These are phyloP conservation scores for Aspergillus ostianus DNA, from an alignment of 495 filamentous ascomycete species.

Conservation along the genomic window DNA sequence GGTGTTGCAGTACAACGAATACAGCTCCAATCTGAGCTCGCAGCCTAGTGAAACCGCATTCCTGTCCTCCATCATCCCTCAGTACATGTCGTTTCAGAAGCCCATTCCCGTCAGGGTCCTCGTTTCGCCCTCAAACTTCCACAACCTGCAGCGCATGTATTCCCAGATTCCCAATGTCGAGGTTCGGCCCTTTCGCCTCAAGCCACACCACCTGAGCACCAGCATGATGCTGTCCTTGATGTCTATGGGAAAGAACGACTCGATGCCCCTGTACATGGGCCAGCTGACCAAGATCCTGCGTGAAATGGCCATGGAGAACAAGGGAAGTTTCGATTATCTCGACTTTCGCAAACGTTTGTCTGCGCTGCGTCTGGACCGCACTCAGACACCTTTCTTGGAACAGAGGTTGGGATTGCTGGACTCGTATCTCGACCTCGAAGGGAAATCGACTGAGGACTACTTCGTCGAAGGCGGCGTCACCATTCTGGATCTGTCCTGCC, in stretches of 20 bases:
- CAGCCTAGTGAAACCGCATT: constrained; percentile 65
- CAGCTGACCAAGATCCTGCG: constrained; percentile 51
- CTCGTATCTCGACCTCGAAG: constrained; percentile 36
- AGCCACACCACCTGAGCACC: constrained; percentile 57
- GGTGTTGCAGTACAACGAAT: constrained; percentile 66
- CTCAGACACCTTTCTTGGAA: constrained; percentile 33
- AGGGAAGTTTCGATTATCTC: constrained; percentile 50
- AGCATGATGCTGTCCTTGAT: constrained; percentile 68
- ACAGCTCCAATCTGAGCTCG: constrained; percentile 47
- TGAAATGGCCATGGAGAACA: constrained; percentile 52
- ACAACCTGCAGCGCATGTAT: constrained; percentile 43
- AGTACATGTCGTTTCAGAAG: constrained; percentile 16
- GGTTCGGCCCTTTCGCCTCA: constrained; percentile 53
- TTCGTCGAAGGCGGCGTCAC: constrained; percentile 56
- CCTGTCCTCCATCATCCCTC: constrained; percentile 47
- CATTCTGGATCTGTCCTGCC: constrained; percentile 71
- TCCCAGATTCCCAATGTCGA: constrained; percentile 29
- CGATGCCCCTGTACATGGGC: constrained; percentile 53
- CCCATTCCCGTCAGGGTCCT: constrained; percentile 59
- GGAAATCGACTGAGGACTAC: constrained; percentile 13
- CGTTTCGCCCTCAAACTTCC: constrained; percentile 59
- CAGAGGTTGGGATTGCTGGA: constrained; percentile 44
- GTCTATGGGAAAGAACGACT: constrained; percentile 31
- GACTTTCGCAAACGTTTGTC: constrained; percentile 26
- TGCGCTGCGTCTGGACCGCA: constrained; percentile 19